phyloP scores from a whole-genome alignment of 306 rosid species.

The Parietaria judaica region DNA sequence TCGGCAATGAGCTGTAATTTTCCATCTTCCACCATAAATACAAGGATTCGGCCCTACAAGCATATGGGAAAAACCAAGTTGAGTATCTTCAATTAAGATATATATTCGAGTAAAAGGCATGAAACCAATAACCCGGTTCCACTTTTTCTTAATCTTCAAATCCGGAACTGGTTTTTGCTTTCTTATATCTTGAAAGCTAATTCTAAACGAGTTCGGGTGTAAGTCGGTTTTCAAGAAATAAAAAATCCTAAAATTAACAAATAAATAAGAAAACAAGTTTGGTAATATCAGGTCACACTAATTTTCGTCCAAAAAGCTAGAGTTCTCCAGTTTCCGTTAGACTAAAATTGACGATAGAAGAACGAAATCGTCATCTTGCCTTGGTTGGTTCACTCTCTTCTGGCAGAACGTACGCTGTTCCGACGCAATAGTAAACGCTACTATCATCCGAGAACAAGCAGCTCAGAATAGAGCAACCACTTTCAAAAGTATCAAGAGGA shows the following conservation, averaged over 20 bases:
- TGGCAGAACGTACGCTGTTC: conserved; percentile 90
- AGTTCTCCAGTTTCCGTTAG: conserved; percentile 8
- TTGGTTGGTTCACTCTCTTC: conserved; percentile 97
- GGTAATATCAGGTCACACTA: no score
- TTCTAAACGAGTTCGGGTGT: no score
- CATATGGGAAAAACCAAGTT: neutral
- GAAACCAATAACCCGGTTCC: no score
- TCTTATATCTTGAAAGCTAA: no score
- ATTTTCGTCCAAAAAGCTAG: no score
- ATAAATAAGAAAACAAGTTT: no score
- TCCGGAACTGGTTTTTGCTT: no score
- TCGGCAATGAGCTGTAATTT: conserved; percentile 91
- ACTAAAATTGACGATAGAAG: conserved; percentile 9
- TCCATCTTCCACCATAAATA: conserved; percentile 91
- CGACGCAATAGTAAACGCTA: conserved; percentile 88
- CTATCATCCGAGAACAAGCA: conserved; percentile 96
- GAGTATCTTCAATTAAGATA: neutral
- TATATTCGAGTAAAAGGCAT: neutral
- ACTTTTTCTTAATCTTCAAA: no score
- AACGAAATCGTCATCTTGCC: conserved; percentile 28
- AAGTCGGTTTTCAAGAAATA: no score
- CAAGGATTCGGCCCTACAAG: conserved; percentile 83
- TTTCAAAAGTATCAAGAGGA: conserved; percentile 75
- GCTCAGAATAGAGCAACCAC: conserved; percentile 88
- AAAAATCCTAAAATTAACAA: no score